A percentile compares a stretch with the other conserved stretches of the same genome.
Evolutionary conservation across 805 yeast genomes (phyloP).

Genomic region (Kodamaea neixiangensis): DNA sequence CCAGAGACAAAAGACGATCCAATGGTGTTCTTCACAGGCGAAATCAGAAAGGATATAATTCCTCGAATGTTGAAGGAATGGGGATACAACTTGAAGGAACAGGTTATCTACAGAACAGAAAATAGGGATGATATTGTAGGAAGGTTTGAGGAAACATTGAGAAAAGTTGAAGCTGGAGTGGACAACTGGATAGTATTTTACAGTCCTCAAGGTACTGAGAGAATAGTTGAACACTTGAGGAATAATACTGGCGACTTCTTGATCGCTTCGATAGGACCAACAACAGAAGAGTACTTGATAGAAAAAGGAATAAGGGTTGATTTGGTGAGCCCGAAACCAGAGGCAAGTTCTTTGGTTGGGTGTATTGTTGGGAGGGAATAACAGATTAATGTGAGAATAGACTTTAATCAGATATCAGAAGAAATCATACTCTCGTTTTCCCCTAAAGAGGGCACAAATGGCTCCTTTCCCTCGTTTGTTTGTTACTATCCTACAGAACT

Average conservation of each 20-base stretch:
- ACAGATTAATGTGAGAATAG: neutral
- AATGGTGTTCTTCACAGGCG: slow-evolving; percentile 81
- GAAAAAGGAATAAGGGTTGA: slow-evolving; percentile 56
- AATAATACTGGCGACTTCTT: slow-evolving; percentile 11
- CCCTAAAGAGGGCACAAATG: no score
- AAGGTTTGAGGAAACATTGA: slow-evolving; percentile 27
- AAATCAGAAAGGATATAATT: slow-evolving; percentile 75
- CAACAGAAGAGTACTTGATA: slow-evolving; percentile 67
- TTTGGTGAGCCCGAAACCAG: slow-evolving; percentile 72
- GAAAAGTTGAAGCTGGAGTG: slow-evolving; percentile 2
- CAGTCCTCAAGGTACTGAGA: slow-evolving; percentile 85
- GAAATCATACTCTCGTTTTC: no score
- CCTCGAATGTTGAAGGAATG: slow-evolving; percentile 56
- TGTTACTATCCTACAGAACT: no score
- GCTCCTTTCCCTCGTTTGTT: no score
- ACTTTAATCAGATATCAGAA: no score
- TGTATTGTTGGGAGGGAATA: slow-evolving; percentile 25
- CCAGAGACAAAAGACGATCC: slow-evolving; percentile 23
- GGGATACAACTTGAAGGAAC: slow-evolving; percentile 54
- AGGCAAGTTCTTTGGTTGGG: slow-evolving; percentile 56
- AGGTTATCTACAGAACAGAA: slow-evolving; percentile 69
- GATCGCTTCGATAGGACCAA: slow-evolving; percentile 90
- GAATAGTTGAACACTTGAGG: slow-evolving; percentile 49
- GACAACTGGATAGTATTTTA: slow-evolving; percentile 78
- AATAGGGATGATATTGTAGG: slow-evolving; percentile 48